phyloP scores from a whole-genome alignment of 129 eudicot species.

The Tagetes erecta region DNA sequence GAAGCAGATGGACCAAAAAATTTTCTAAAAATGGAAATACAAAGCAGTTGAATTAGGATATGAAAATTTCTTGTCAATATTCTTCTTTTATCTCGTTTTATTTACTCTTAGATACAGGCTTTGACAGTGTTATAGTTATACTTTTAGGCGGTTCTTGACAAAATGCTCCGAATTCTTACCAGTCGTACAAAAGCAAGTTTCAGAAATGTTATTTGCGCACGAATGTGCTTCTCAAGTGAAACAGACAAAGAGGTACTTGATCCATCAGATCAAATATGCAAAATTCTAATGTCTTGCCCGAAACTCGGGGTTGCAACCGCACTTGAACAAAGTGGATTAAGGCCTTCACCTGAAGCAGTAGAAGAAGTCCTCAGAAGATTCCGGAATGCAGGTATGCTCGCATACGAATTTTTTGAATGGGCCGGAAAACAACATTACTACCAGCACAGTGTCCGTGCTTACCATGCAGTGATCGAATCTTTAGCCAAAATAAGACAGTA shows the following conservation, averaged over 20 bases:
- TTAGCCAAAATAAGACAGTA: slow-evolving; percentile 91
- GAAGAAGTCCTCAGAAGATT: slow-evolving; percentile 74
- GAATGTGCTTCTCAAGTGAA: slow-evolving; percentile 60
- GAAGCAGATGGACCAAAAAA: background rate
- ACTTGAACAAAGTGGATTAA: slow-evolving; percentile 79
- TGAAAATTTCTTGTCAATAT: background rate
- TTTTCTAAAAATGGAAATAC: background rate
- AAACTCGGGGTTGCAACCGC: slow-evolving; percentile 71
- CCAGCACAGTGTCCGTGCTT: slow-evolving; percentile 67
- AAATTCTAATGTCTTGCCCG: slow-evolving; percentile 80
- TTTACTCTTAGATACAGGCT: background rate
- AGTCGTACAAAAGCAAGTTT: slow-evolving; percentile 23
- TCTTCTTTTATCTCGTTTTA: background rate
- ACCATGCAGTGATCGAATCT: slow-evolving; percentile 84
- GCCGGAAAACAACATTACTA: slow-evolving; percentile 86
- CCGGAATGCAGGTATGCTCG: slow-evolving; percentile 83
- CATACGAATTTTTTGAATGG: slow-evolving; percentile 85
- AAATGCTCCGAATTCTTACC: slow-evolving; percentile 37
- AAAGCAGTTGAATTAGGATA: background rate
- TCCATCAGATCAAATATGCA: slow-evolving; percentile 51
- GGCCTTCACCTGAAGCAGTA: slow-evolving; percentile 66
- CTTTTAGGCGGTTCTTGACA: slow-evolving; percentile 26
- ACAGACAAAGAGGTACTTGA: slow-evolving; percentile 41
- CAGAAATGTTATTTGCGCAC: slow-evolving; percentile 24
- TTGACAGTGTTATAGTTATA: background rate